These are phyloP conservation scores for Capsicum baccatum DNA, from an alignment of 257 asterid species.

Conservation along the genomic window DNA sequence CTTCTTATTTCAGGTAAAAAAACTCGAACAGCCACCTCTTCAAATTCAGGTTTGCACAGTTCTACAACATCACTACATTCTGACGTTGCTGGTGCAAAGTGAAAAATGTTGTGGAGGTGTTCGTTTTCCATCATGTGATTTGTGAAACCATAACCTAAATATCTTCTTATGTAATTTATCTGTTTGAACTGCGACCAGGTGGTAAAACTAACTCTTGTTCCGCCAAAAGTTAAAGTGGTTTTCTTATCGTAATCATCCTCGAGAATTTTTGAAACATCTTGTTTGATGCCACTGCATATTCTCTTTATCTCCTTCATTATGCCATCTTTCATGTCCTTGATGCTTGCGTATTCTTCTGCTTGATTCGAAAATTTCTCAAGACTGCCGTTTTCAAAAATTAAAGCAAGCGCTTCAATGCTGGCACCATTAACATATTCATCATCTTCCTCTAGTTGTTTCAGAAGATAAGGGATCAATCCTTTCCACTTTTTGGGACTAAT, in stretches of 20 bases:
- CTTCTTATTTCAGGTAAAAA: background rate
- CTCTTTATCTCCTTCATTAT: background rate
- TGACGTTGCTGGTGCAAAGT: background rate
- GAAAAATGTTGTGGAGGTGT: background rate
- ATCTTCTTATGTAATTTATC: background rate
- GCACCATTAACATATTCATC: background rate
- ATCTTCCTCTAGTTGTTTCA: background rate
- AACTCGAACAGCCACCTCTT: background rate
- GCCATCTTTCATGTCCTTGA: background rate
- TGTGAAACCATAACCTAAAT: background rate
- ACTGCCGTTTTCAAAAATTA: background rate
- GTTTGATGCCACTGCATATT: background rate
- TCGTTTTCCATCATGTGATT: background rate
- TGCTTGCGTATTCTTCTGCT: background rate
- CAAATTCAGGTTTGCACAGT: background rate
- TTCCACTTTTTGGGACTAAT: background rate
- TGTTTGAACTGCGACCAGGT: background rate
- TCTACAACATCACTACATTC: background rate
- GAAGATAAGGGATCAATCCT: background rate
- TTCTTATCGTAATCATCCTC: slow-evolving; percentile 1
- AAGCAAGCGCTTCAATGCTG: background rate
- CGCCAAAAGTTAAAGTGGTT: background rate
- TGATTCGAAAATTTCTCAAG: background rate
- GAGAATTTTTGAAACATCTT: background rate
- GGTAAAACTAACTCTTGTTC: background rate